Evolutionary conservation across 2,329 filamentous ascomycete genomes (phyloP), one percentile per base, ranked within the genome.

Genomic region (Cladobotryum mycophilum): DNA sequence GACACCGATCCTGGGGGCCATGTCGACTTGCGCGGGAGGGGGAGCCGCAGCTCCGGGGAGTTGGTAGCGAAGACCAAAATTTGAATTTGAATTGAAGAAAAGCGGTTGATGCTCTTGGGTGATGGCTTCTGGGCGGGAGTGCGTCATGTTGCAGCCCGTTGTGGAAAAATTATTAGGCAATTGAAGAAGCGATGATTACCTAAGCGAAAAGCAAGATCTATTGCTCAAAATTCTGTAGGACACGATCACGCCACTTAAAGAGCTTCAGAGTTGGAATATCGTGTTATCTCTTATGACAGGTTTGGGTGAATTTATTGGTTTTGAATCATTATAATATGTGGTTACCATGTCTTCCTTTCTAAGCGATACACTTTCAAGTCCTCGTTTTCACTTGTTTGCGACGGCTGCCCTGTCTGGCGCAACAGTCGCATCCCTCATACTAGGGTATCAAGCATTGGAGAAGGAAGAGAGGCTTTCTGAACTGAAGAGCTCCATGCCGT

Each of bases 341-440:
- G 54, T 55, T 54, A 61, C 51, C 14, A 74, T 74, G 74, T 60
- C 72, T 40, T 74, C 73, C 30, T 67, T 76, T 35, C 49, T 78
- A 25, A 65, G 71, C 40, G 70, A 74, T 48, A 67, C 70, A 5
- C 61, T 74, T 38, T 67, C 70, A 37, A 76, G 69, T 59, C 68
- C 74, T 34, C 73, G 73, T 22, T 64, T 77, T 40, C 88, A 90
- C 65, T 72, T 93, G 35, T 78, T 82, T 15, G 80, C 84, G 3
- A 89, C 88, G 0, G 88, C 88, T 2, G 72, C 88, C 18, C 69
- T 81, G 13, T 85, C 82, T 0, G 82, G 81, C 15, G 77, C 76
- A 8, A 72, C 81, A 0, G 81, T 79, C 22, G 81, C 81, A 2
- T 74, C 74, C n/a, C 70, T 80, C 7, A 73, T 86, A 33, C 67